Evolutionary conservation across 805 yeast genomes (phyloP).

Genomic region (Schwanniomyces sp.): DNA sequence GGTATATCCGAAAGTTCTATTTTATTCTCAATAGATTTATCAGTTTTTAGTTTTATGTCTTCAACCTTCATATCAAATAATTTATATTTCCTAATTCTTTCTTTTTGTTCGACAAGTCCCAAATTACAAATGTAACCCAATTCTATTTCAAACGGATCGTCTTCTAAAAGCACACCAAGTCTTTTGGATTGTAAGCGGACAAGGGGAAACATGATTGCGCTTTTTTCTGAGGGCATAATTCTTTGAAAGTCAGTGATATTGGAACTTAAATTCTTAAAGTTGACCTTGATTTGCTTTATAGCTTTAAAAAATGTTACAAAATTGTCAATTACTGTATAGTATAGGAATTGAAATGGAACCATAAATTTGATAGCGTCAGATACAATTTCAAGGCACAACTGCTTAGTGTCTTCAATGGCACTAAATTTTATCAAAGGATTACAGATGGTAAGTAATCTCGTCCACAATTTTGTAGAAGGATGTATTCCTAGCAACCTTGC

Average conservation of each 20-base stretch:
- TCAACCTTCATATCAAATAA: slow-evolving; percentile 31
- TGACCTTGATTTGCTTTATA: slow-evolving; percentile 55
- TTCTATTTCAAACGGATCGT: slow-evolving; percentile 86
- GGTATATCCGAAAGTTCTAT: slow-evolving; percentile 7
- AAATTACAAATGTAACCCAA: slow-evolving; percentile 62
- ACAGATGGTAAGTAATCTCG: slow-evolving; percentile 34
- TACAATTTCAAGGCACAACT: slow-evolving; percentile 18
- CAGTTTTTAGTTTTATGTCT: slow-evolving; percentile 13
- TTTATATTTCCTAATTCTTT: slow-evolving; percentile 51
- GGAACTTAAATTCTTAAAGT: slow-evolving; percentile 36
- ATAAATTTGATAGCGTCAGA: slow-evolving; percentile 46
- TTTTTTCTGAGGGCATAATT: slow-evolving; percentile 36
- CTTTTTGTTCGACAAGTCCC: slow-evolving; percentile 65
- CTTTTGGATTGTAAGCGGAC: slow-evolving; percentile 55
- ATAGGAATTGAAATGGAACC: slow-evolving; percentile 72
- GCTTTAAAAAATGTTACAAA: slow-evolving; percentile 67
- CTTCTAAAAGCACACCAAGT: slow-evolving; percentile 69
- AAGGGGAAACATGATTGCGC: slow-evolving; percentile 51
- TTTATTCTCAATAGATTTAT: slow-evolving; percentile 11
- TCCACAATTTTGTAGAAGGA: slow-evolving; percentile 47
- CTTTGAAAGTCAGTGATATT: slow-evolving; percentile 26
- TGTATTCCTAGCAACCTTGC: slow-evolving; percentile 49
- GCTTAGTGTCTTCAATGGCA: slow-evolving; percentile 9
- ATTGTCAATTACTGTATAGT: slow-evolving; percentile 80
- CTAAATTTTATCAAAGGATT: slow-evolving; percentile 14